Evolutionary conservation across 345 rosid genomes (phyloP).

Genomic region (Gossypium rotundifolium): DNA sequence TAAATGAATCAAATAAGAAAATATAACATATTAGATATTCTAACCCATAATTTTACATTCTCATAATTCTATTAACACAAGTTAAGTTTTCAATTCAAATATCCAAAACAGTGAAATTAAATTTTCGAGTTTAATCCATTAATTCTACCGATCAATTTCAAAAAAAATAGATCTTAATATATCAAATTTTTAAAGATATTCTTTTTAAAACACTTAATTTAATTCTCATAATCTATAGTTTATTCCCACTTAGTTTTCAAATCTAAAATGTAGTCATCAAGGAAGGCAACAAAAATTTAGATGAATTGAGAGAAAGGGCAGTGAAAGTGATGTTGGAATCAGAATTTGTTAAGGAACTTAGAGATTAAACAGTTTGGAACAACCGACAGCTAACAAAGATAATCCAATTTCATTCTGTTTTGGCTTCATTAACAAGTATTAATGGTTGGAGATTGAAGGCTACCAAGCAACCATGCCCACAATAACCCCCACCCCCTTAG

Average conservation of each 20-base stretch:
- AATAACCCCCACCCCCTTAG: not conserved
- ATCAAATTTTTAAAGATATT: too few relatives aligned
- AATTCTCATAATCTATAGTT: too few relatives aligned
- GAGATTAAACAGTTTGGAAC: conserved; percentile 1
- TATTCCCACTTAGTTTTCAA: not conserved
- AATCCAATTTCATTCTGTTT: not conserved
- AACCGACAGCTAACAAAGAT: conserved; percentile 6
- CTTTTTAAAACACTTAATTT: too few relatives aligned
- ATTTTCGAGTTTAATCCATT: too few relatives aligned
- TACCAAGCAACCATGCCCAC: not conserved
- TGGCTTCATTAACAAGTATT: conserved; percentile 10
- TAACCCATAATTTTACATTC: too few relatives aligned
- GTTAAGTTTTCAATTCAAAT: too few relatives aligned
- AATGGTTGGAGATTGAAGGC: conserved; percentile 11
- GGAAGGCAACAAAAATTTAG: not conserved
- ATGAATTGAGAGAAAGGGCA: not conserved
- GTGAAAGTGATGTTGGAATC: not conserved
- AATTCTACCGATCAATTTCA: too few relatives aligned
- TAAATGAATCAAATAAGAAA: too few relatives aligned
- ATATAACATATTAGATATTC: too few relatives aligned
- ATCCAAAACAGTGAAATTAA: too few relatives aligned
- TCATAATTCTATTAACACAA: too few relatives aligned
- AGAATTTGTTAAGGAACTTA: not conserved
- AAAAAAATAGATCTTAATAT: too few relatives aligned
- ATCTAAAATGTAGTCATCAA: not conserved